Percentiles rank a stretch among this genome's conserved stretches.
Conservation (phyloP, 805 yeast species). For the Metschnikowia reukaufii region DNA sequence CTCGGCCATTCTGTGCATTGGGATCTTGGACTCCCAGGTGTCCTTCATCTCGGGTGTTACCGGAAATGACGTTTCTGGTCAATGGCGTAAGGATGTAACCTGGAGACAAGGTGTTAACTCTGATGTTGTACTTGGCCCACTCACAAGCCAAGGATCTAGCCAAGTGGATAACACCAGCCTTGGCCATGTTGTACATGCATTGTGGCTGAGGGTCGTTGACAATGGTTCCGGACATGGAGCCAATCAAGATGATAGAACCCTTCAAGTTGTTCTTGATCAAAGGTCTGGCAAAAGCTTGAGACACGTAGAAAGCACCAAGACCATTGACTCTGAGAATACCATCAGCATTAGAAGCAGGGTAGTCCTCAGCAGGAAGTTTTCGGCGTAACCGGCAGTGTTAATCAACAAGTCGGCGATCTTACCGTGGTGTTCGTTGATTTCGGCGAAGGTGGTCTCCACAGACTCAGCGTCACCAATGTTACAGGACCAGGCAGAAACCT, state of each 20-base stretch:
- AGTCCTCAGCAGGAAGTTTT: conserved; percentile 75
- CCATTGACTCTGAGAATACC: conserved; percentile 68
- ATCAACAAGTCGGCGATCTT: conserved; percentile 63
- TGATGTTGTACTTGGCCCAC: conserved; percentile 74
- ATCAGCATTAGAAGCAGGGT: conserved; percentile 70
- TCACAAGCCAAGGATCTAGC: conserved; percentile 74
- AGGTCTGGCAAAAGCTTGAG: conserved; percentile 72
- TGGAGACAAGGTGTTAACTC: conserved; percentile 77
- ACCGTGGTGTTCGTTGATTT: conserved; percentile 58
- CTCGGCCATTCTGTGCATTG: conserved; percentile 81
- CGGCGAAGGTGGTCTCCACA: conserved; percentile 55
- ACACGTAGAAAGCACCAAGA: conserved; percentile 70
- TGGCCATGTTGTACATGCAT: conserved; percentile 78
- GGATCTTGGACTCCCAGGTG: conserved; percentile 70
- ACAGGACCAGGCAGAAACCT: conserved; percentile 66
- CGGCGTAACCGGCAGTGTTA: conserved; percentile 85
- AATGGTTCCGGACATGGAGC: conserved; percentile 78
- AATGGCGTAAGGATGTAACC: conserved; percentile 81
- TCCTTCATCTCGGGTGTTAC: conserved; percentile 61
- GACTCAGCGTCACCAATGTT: conserved; percentile 64
- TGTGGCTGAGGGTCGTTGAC: conserved; percentile 81
- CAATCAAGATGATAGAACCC: conserved; percentile 67
- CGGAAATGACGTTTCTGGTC: conserved; percentile 67
- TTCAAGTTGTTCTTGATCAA: conserved; percentile 54
- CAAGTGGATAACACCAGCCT: conserved; percentile 84